A percentile compares a stretch with the other conserved stretches of the same genome.
These are phyloP conservation scores for Moesziomyces sp. DNA, from an alignment of 1,284 basidiomycete genomes.

Conservation along the genomic window DNA sequence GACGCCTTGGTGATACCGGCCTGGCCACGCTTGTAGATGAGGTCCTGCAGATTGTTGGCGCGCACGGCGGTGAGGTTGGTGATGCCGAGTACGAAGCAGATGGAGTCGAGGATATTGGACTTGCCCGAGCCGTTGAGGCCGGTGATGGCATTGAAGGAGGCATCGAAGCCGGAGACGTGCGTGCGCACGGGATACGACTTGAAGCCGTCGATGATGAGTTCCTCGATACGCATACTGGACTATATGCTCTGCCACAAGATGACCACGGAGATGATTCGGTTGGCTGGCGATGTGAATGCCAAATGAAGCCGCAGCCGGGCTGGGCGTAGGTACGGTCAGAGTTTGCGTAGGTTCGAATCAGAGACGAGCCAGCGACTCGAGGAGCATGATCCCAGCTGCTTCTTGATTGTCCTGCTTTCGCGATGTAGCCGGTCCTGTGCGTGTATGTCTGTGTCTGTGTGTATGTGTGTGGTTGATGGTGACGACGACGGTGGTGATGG, in stretches of 20 bases:
- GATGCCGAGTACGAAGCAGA: constrained; percentile 67
- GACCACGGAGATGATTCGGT: no score
- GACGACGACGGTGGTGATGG: background rate
- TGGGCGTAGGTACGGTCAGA: no score
- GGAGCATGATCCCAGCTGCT: background rate
- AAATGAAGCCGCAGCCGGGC: no score
- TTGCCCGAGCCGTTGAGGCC: constrained; percentile 81
- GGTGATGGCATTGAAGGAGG: constrained; percentile 97
- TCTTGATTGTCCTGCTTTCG: background rate
- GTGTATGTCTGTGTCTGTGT: background rate
- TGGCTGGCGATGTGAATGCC: no score
- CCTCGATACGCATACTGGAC: constrained; percentile 68
- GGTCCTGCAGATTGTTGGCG: constrained; percentile 93
- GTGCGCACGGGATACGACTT: constrained; percentile 87
- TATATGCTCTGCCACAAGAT: background rate
- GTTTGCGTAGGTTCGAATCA: no score
- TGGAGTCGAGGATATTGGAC: constrained; percentile 72
- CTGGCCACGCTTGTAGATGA: constrained; percentile 97
- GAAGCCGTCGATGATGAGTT: constrained; percentile 71
- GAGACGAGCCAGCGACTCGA: no score
- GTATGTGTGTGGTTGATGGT: background rate
- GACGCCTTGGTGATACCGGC: constrained; percentile 97
- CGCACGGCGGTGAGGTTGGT: constrained; percentile 73
- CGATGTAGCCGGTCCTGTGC: no score
- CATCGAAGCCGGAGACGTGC: constrained; percentile 91